These are phyloP conservation scores for Globisporangium paroecandrum DNA, from an alignment of 352 stramenopile genomes.

Conservation along the genomic window DNA sequence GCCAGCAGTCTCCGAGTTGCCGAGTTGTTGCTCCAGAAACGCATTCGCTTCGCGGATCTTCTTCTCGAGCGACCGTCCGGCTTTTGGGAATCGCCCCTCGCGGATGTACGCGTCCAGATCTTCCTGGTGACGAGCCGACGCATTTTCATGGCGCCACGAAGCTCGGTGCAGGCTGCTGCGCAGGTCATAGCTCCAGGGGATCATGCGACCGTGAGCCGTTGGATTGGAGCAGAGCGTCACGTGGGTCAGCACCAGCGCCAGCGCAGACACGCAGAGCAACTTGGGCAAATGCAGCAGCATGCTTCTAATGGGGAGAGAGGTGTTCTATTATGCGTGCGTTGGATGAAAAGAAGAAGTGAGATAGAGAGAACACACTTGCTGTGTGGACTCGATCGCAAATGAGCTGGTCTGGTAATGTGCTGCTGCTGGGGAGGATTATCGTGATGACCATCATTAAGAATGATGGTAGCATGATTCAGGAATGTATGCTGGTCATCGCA, in stretches of 20 bases:
- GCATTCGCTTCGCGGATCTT: constrained; percentile 42
- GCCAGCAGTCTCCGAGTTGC: constrained; percentile 30
- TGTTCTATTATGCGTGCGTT: background rate
- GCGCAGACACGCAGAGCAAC: background rate
- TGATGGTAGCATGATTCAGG: background rate
- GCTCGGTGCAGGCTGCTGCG: constrained; percentile 15
- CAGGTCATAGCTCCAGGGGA: constrained; percentile 13
- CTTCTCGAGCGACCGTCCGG: background rate
- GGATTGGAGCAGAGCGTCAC: background rate
- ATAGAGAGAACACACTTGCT: background rate
- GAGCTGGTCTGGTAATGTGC: background rate
- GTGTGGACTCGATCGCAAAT: background rate
- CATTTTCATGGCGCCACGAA: constrained; percentile 8
- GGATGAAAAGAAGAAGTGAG: background rate
- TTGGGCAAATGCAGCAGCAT: background rate
- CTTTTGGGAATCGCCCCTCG: background rate
- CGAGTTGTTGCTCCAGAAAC: constrained; percentile 43
- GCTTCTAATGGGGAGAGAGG: background rate
- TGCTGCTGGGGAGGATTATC: no score
- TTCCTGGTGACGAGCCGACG: constrained; percentile 19
- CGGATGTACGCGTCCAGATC: constrained; percentile 32
- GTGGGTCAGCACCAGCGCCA: constrained; percentile 4
- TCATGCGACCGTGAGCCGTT: constrained; percentile 3
- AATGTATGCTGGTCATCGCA: background rate
- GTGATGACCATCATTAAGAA: background rate